Evolutionary conservation across 23 red algal species (phyloP), one percentile per base, ranked within the genome.

Genomic region (Gracilaria vermiculophylla): DNA sequence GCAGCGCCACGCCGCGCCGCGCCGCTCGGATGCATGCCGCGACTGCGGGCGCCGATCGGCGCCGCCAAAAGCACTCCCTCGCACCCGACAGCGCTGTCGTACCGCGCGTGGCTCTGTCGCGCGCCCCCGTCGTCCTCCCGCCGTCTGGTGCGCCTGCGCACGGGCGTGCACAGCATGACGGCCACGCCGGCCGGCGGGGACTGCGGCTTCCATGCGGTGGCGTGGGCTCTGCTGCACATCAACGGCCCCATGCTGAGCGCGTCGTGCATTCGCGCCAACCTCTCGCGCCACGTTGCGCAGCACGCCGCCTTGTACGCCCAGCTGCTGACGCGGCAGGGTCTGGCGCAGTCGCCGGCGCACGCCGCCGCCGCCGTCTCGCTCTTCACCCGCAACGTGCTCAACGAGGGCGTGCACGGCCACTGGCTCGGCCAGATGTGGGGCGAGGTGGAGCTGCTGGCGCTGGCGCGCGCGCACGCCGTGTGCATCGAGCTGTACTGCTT

Each of bases 341-440:
- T 47, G 5, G 67, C 69, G 28, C 45, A 23, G 29, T 47, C 35
- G 32, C 32, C 40, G 34, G 16, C 60, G 5, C 15, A 66, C 40
- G 42, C 66, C 65, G 32, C 33, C 1, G 36, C 49, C 40, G 53
- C 75, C 17, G 88, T 92, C 19, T 27, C 51, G 25, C 17, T 44
- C 16, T 94, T 81, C 37, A 55, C 56, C 14, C 17, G 45, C 40
- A 65, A 52, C 17, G 91, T 94, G 27, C 25, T 80, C 24, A 41
- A 37, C 69, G 71, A 70, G 20, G 91, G 91, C 20, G n/a, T 86
- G 10, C 20, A 77, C 57, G 91, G 91, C 14, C 91, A 94, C 51
- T 94, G 92, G 92, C 78, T 94, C 16, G 92, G 92, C n/a, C 70
- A 80, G 21, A 52, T 74, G 81, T 94, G 92, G 92, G 92, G 92